Base-by-base conservation (phyloP, 257 asterid genomes). In the Forsythia viridissima region DNA sequence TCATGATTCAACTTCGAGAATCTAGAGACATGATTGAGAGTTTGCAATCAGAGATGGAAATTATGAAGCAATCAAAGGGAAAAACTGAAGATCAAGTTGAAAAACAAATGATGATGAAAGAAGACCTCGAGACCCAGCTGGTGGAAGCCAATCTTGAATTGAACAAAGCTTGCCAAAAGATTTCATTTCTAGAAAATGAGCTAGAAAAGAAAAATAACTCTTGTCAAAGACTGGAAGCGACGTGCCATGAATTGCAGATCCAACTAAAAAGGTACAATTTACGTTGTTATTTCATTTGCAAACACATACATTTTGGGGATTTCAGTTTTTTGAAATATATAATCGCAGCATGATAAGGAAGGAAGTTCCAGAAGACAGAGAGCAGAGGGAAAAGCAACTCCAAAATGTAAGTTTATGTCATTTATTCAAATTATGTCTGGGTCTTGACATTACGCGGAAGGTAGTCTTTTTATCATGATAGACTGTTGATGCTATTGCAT, bases 361-460 rank as follows among this genome's bases (percentile, higher is more conserved):
- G 79, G 88, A 77, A 84, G 80, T 41, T 79, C 72, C 76, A 44
- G 84, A 81, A 48, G 82, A 81, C 76, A 84, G 77, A 68, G 71
- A 52, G 78, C 80, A 77, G 70, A 61, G 70, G 70, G 89, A 80
- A 82, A 84, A 67, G 68, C 86, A 83, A 77, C 90, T 88, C 79
- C 89, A 81, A 84, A 84, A 86, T 71, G 98, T 94, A 85, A 87
- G 97, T 82, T 65, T 48, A 51, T 42, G n/a, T 39, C 9, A 52
- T 78, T 39, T 75, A 66, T 71, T 52, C 10, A 38, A n/a, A 37
- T 20, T 52, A 16, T 78, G 39, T 66, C 16, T 16, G 5, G 57
- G 48, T 40, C 44, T 51, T 43, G 5, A 48, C 48, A 67, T 51
- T 39, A 79, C 37, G 59, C 6, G n/a, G 0, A n/a, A 57, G 24